Conservation (phyloP, 2,329 filamentous ascomycete genomes). For the Sclerotinia glacialis region DNA sequence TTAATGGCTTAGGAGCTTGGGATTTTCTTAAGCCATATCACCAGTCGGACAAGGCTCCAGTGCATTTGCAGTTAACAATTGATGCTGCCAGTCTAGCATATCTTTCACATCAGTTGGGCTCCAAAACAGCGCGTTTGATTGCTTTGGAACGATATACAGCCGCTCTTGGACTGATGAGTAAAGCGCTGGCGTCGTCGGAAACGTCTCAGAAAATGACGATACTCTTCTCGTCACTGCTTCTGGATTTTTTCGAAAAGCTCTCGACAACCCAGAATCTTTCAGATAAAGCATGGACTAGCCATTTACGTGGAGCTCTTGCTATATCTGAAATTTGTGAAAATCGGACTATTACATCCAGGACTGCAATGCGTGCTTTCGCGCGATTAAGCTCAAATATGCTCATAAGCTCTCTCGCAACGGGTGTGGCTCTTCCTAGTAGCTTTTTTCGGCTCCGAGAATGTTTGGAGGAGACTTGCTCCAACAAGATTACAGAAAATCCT, state of each 20-base stretch:
- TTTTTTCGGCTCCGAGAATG: constrained; percentile 17
- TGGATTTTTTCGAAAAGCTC: constrained; percentile 26
- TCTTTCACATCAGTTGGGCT: constrained; percentile 21
- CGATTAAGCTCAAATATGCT: constrained; percentile 21
- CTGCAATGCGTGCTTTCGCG: neutral
- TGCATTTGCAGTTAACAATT: constrained; percentile 12
- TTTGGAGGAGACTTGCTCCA: neutral
- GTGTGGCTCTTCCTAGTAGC: constrained; percentile 11
- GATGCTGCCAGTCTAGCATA: constrained; percentile 25
- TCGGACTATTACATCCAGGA: neutral
- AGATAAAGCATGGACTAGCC: constrained; percentile 28
- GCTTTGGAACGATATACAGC: constrained; percentile 20
- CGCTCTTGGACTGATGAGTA: constrained; percentile 14
- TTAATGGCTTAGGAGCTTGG: constrained; percentile 1
- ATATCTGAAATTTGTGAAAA: constrained; percentile 31
- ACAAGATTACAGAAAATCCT: constrained; percentile 3
- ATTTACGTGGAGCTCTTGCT: constrained; percentile 44
- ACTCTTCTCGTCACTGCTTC: constrained; percentile 23
- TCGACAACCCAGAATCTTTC: neutral
- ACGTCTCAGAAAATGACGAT: constrained; percentile 10
- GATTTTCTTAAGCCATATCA: constrained; percentile 19
- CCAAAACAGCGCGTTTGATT: neutral
- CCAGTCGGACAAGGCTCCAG: neutral
- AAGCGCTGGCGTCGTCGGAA: constrained; percentile 17
- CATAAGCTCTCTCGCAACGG: constrained; percentile 21